Base-by-base conservation (phyloP, 2,329 filamentous ascomycete species). In the Corinectria fuckeliana region DNA sequence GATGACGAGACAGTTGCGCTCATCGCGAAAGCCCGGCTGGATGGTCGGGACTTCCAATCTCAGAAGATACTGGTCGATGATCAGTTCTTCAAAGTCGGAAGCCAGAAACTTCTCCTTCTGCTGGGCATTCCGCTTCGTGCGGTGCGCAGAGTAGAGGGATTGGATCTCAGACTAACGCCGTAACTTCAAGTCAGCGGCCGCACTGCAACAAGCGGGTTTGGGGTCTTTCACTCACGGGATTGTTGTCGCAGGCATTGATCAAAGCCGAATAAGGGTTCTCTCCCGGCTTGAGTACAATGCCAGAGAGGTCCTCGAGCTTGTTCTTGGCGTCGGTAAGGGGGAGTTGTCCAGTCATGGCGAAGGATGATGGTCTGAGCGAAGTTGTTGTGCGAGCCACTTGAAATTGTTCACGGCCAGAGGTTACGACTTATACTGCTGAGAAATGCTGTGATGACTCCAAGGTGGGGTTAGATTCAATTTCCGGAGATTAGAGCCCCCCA, bases 1-100 rank as follows among this genome's bases (percentile, higher is more conserved):
- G 71, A 97, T 88, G 1, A 93, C 91, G 10, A 97, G 81, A 72
- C 93, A 96, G 70, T 97, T 84, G 38, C 94, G 82, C 39, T 86
- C 85, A 72, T 98, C 94, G 50, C 81, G 74, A 72, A 90, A 96
- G 1, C 85, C 86, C 1, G 88, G 88, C 63, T 91, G 83, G 32
- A 89, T 77, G 1, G 82, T 76, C 1, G 84, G 84, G 41, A 88
- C 82, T 65, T 89, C 84, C 28, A 97, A 78, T 55, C 88, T 88
- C 49, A 88, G 78, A 1, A 97, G 82, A 55, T 92, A 88, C 2
- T 88, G 86, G 71, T 98, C 94, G 50, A 94, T 83, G 48, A 86
- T 85, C 69, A 96, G 85, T 57, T 90, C 90, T 1, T 81, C 72
- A 67, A 94, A 96, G 28, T 85, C 82, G 0, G 81, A 62, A 2